These are phyloP conservation scores for Cryomyces minteri DNA, from an alignment of 495 filamentous ascomycete genomes.

Conservation along the genomic window DNA sequence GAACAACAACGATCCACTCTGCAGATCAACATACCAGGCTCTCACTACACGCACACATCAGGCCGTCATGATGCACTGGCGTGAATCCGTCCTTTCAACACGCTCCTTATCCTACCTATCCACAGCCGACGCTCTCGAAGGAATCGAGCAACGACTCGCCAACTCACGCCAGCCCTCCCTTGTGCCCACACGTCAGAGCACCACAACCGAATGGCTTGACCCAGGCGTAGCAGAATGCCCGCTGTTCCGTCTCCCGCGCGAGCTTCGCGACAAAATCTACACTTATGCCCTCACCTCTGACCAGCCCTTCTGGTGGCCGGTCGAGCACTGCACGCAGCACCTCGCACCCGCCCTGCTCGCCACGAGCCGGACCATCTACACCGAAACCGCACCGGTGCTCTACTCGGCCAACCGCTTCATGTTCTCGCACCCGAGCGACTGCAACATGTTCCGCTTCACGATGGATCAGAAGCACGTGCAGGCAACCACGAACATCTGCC, in stretches of 20 bases:
- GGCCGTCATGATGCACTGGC: no score
- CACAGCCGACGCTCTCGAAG: no score
- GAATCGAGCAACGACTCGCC: no score
- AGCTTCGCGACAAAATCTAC: constrained; percentile 21
- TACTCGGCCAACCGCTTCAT: constrained; percentile 20
- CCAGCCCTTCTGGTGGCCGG: constrained; percentile 12
- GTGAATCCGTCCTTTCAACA: no score
- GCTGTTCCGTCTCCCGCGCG: constrained; percentile 19
- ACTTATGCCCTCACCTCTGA: constrained; percentile 13
- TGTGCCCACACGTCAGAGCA: no score
- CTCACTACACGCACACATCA: no score
- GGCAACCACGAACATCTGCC: constrained; percentile 11
- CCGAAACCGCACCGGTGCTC: constrained; percentile 20
- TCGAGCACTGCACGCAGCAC: constrained; percentile 1
- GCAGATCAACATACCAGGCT: no score
- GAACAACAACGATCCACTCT: no score
- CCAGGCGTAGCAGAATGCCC: not conserved
- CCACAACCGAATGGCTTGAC: no score
- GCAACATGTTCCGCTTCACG: constrained; percentile 21
- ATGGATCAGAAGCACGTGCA: constrained; percentile 5
- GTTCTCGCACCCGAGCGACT: constrained; percentile 18
- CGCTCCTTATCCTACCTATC: no score
- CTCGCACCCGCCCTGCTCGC: constrained; percentile 19
- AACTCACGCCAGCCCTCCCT: no score
- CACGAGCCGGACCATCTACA: constrained; percentile 16